Percentiles rank a stretch among this genome's conserved stretches.
These are phyloP conservation scores for Ettlia oleoabundans DNA, from an alignment of 139 green algal species.

Conservation along the genomic window DNA sequence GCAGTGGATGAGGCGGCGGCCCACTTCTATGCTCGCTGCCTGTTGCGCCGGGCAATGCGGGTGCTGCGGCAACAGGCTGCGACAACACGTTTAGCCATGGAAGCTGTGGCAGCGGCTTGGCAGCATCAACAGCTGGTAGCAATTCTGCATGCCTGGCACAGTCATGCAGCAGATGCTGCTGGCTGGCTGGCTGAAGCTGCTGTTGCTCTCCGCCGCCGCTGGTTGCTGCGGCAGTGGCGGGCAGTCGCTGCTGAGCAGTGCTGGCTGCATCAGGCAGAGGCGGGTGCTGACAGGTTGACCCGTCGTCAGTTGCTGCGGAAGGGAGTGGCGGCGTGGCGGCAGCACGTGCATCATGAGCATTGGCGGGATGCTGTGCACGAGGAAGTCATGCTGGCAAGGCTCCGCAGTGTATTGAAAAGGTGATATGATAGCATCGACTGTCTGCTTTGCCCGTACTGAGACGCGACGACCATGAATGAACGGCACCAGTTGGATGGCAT, in stretches of 20 bases:
- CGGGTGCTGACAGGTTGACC: neutral
- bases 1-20: slow-evolving; percentile 13
- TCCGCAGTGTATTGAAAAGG: slow-evolving; percentile 22
- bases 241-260: neutral
- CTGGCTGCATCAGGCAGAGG: slow-evolving; percentile 10
- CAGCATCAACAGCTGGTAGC: neutral
- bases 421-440: too few relatives aligned
- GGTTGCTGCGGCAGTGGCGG: slow-evolving; percentile 17
- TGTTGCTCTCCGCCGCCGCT: neutral
- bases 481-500: too few relatives aligned
- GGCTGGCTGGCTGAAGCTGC: neutral
- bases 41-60: slow-evolving; percentile 12
- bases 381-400: neutral
- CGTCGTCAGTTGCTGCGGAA: neutral
- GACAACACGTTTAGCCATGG: neutral
- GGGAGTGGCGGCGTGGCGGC: neutral
- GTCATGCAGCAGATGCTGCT: neutral
- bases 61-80: neutral
- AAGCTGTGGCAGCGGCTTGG: neutral
- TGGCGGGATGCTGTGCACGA: slow-evolving; percentile 31
- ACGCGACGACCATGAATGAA: too few relatives aligned
- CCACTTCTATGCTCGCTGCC: neutral
- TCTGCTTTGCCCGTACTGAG: too few relatives aligned
- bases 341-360: slow-evolving; percentile 5
- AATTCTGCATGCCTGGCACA: neutral